These are phyloP conservation scores for Carnegiea gigantea DNA, from an alignment of 179 eudicot species.

Conservation along the genomic window DNA sequence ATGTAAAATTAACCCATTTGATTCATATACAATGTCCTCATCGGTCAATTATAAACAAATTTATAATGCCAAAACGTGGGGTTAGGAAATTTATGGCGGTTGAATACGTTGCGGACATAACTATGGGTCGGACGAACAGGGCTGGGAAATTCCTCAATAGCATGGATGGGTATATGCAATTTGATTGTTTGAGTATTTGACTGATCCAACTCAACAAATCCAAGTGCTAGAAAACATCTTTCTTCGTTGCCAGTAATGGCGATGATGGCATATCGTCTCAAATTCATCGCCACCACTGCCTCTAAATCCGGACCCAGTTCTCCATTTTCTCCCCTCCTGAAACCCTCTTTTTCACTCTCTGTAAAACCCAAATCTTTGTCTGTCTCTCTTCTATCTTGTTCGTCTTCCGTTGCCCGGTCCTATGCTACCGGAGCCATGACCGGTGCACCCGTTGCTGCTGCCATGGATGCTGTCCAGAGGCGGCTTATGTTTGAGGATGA, in stretches of 20 bases:
- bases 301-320: neutral
- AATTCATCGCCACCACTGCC: neutral
- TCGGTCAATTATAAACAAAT: too few relatives aligned
- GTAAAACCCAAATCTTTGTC: conserved; percentile 6
- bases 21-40: too few relatives aligned
- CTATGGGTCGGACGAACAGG: neutral
- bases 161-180: neutral
- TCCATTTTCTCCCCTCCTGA: neutral
- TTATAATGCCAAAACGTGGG: too few relatives aligned
- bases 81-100: too few relatives aligned
- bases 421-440: conserved; percentile 28
- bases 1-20: too few relatives aligned
- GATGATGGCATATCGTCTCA: neutral
- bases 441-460: conserved; percentile 47
- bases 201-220: neutral
- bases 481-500: conserved; percentile 96
- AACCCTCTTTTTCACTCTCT: conserved; percentile 9
- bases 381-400: conserved; percentile 16
- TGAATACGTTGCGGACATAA: too few relatives aligned
- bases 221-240: neutral
- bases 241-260: neutral
- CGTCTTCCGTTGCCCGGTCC: conserved; percentile 13
- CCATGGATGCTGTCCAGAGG: conserved; percentile 89
- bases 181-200: neutral
- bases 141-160: neutral